A percentile compares a stretch with the other conserved stretches of the same genome.
phyloP scores from a whole-genome alignment of 441 rosid species.

The Lepidium campestre region DNA sequence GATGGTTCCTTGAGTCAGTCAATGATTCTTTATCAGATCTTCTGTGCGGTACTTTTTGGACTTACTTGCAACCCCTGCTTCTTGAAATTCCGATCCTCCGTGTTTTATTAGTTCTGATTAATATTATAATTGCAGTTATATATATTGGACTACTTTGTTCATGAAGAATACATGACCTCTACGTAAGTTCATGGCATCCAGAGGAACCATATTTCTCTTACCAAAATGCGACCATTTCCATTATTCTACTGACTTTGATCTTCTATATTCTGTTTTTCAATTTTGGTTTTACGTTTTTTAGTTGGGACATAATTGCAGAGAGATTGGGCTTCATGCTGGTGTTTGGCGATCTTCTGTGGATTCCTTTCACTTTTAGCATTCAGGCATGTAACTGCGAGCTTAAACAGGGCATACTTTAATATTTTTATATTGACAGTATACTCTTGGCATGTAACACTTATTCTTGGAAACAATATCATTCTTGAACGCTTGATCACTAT shows the following conservation, averaged over 20 bases:
- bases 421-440: background rate
- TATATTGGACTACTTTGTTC: constrained; percentile 70
- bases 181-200: constrained; percentile 54
- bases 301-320: constrained; percentile 98
- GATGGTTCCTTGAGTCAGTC: constrained; percentile 50
- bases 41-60: constrained; percentile 55
- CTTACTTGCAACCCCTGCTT: constrained; percentile 18
- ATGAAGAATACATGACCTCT: constrained; percentile 90
- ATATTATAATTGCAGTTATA: constrained; percentile 46
- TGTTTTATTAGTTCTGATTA: constrained; percentile 17
- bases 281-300: constrained; percentile 16
- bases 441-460: background rate
- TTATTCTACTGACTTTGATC: background rate
- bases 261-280: too few species aligned
- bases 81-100: constrained; percentile 1
- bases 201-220: background rate
- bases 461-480: background rate
- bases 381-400: constrained; percentile 51
- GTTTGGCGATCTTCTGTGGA: constrained; percentile 90
- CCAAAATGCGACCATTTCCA: background rate
- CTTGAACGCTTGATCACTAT: constrained; percentile 5
- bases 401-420: background rate
- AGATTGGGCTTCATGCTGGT: constrained; percentile 93
- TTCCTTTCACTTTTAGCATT: constrained; percentile 93
- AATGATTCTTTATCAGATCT: constrained; percentile 78